Evolutionary conservation across 768 basidiomycete species (phyloP), one percentile per base, ranked within the genome.

Genomic region (Pleurotus giganteus): DNA sequence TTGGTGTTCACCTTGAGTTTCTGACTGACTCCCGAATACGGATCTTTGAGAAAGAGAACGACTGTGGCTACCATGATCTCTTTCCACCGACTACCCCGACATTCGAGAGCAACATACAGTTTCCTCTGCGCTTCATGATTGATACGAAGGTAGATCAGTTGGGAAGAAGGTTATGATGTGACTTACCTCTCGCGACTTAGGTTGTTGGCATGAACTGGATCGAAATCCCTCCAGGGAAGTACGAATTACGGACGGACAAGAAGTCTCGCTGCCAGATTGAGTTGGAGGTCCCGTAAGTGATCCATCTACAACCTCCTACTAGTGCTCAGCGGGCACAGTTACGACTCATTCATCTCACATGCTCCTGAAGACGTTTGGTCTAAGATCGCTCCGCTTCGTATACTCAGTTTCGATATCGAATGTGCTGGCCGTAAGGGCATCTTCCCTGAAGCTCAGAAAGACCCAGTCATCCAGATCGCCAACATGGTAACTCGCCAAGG

Each of bases 141-240:
- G 97, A 99, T 65, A 89, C 91, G 4, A 87, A 94, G 78, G 95
- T 92, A 23, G 7, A 46, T 53, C 24, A 68, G 60, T 59, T 24
- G 8, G 2, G 51, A 24, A 49, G 37, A 39, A 61, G 31, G 12
- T 37, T 8, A 13, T 37, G n/a, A 5, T 5, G 2, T 32, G 4
- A 17, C 34, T 37, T 13, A 51, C 17, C 23, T 1, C 29, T 56
- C 45, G 2, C 17, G 9, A 56, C 50, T 21, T 58, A 94, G 91
- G 86, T 99, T 27, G 87, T 95, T 46, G 97, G 97, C 7, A 98
- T 99, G 97, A 98, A 98, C 66, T 99, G 97, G 96, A 88, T 99
- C 50, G 94, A 98, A 71, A 75, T 97, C 7, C 89, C 89, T 4
- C 84, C 88, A 3, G 91, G 91, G 2, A 84, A 84, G 60, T 99